A percentile compares a stretch with the other conserved stretches of the same genome.
Evolutionary conservation across 139 green algal genomes (phyloP).

Genomic region (Gonium pectorale): DNA sequence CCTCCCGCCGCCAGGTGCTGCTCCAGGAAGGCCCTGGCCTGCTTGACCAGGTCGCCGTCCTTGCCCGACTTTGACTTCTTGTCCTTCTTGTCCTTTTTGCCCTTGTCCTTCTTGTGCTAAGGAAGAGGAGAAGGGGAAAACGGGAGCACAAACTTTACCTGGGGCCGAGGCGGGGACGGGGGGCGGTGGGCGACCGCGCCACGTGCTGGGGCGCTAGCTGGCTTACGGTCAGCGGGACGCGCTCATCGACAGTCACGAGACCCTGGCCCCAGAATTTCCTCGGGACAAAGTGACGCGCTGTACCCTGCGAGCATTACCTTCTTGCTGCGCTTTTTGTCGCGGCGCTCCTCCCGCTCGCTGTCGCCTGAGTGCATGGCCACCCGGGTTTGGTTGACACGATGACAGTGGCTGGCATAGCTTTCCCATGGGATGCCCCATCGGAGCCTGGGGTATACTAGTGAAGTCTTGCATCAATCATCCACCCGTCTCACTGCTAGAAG

Average conservation of each 20-base stretch:
- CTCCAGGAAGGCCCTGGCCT: constrained; percentile 38
- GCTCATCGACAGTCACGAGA: not conserved
- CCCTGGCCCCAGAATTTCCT: not conserved
- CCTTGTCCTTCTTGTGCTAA: constrained; percentile 32
- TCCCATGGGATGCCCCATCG: not conserved
- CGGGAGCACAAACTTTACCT: too few relatives aligned
- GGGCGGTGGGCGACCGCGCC: not conserved
- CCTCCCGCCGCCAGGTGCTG: constrained; percentile 17
- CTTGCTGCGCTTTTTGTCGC: constrained; percentile 16
- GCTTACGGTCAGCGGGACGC: not conserved
- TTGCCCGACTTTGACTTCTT: constrained; percentile 10
- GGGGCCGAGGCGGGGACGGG: not conserved
- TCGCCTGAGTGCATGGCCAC: not conserved
- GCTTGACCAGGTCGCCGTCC: not conserved
- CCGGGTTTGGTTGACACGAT: not conserved
- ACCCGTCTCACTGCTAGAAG: not conserved
- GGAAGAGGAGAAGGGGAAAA: not conserved
- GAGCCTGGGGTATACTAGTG: not conserved
- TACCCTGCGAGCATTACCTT: not conserved
- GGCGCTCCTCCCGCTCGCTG: constrained; percentile 11
- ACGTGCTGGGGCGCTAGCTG: not conserved
- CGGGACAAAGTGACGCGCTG: not conserved
- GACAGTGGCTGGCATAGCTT: not conserved
- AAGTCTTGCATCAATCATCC: not conserved
- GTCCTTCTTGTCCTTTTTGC: constrained; percentile 52